Evolutionary conservation across 371 early-diverging fungal species (phyloP), one percentile per base, ranked within the genome.

Genomic region (Blastocladiella emersonii): DNA sequence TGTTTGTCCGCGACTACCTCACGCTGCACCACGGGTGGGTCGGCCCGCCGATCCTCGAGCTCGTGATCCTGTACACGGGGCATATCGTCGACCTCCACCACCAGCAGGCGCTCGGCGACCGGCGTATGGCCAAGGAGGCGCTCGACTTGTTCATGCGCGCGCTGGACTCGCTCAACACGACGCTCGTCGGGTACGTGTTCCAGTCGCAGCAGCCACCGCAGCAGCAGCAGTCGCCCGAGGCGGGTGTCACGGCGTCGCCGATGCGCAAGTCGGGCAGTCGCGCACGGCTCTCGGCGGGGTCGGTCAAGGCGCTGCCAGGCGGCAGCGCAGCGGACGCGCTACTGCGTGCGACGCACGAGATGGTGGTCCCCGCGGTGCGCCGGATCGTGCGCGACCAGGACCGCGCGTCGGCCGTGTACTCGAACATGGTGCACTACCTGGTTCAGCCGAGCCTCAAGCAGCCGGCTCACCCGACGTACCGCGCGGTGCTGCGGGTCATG

Each of bases 401-500:
- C 64, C 76, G 84, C 4, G 79, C 87, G 57, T 75, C 79, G 55
- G 74, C 78, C 2, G 61, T 86, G 0, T 67, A 87, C 7, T 78
- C 80, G 27, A 91, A 89, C 64, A 57, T 89, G 8, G 81, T 89
- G 62, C 89, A 92, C 66, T 91, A 91, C 69, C 81, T 89, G 27
- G 78, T 90, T 43, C 80, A 76, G 0, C 91, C 92, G 17, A 71
- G 75, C 2, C 64, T 92, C 21, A 84, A 83, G 57, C 57, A 64
- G 41, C 13, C 61, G 57, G 17, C 66, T 64, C 25, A 68, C 55
- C 61, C 62, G 44, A 17, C 44, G 0, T 15, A 41, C 23, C 15
- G 32, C 37, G 19, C 10, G 55, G 27, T 70, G 2, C 65, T 81
- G 51, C 72, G 68, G 34, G 63, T 70, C 34, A 62, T 82, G 34